A percentile compares a stretch with the other conserved stretches of the same genome.
These are phyloP conservation scores for Colletotrichum lindemuthianum DNA, from an alignment of 2,329 filamentous ascomycete genomes.

Conservation along the genomic window DNA sequence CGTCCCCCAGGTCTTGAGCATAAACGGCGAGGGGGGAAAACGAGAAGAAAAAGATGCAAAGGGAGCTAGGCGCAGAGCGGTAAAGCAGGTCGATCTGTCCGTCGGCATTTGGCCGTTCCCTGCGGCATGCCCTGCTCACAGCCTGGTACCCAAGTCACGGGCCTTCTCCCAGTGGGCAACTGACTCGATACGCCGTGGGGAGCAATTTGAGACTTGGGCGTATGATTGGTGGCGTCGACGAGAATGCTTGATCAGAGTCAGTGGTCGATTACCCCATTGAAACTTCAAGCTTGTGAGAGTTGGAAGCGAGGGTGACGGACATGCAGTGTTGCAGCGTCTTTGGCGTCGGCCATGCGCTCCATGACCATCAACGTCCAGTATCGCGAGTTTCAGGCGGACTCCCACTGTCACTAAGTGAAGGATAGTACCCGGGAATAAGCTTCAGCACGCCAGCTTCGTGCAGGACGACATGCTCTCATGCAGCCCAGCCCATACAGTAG, in stretches of 20 bases:
- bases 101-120: conserved; percentile 37
- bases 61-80: conserved; percentile 36
- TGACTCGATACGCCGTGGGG: conserved; percentile 33
- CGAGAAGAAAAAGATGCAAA: conserved; percentile 2
- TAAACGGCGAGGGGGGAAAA: conserved; percentile 1
- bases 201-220: conserved; percentile 22
- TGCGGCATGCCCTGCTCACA: conserved; percentile 27
- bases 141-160: conserved; percentile 33
- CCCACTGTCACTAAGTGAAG: too few relatives aligned
- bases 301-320: not conserved
- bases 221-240: conserved; percentile 23
- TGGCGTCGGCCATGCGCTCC: not conserved
- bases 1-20: conserved; percentile 17
- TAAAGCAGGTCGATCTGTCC: conserved; percentile 39
- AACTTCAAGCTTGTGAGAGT: conserved; percentile 4
- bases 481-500: conserved; percentile 9
- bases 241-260: conserved; percentile 22
- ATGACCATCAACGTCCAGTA: too few relatives aligned
- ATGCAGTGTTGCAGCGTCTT: conserved; percentile 5
- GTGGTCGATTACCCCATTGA: not conserved
- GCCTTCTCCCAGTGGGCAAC: conserved; percentile 21
- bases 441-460: conserved; percentile 29
- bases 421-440: conserved; percentile 18
- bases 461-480: conserved; percentile 23
- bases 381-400: too few relatives aligned